A percentile compares a stretch with the other conserved stretches of the same genome.
Evolutionary conservation across 2,329 filamentous ascomycete genomes (phyloP).

Genomic region (Diaporthe citri): DNA sequence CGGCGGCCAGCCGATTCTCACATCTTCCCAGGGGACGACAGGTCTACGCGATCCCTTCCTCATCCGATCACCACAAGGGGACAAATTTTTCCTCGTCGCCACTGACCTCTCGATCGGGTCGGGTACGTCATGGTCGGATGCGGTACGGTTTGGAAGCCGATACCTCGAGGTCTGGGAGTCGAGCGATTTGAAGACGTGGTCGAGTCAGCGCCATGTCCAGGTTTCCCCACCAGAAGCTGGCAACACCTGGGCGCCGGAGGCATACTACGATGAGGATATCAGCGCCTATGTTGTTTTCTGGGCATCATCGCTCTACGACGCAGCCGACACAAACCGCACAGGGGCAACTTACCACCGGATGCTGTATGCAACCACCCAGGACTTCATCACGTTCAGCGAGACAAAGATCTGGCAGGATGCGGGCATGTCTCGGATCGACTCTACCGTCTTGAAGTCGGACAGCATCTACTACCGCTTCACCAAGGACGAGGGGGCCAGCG

Average conservation of each 20-base stretch:
- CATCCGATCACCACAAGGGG: constrained; percentile 54
- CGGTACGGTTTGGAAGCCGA: constrained; percentile 43
- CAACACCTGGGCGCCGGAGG: constrained; percentile 57
- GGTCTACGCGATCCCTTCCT: constrained; percentile 58
- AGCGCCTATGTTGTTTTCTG: constrained; percentile 52
- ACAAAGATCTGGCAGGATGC: constrained; percentile 65
- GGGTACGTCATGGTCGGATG: constrained; percentile 44
- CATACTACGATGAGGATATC: constrained; percentile 51
- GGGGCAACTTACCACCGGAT: constrained; percentile 63
- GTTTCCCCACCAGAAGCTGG: constrained; percentile 55
- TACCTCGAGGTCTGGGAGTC: constrained; percentile 57
- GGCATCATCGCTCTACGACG: constrained; percentile 59
- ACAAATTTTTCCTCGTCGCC: constrained; percentile 55
- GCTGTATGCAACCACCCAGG: constrained; percentile 63
- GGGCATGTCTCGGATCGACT: constrained; percentile 64
- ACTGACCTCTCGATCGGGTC: constrained; percentile 56
- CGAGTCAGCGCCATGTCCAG: constrained; percentile 52
- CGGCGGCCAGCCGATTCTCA: constrained; percentile 51
- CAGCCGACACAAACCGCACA: constrained; percentile 54
- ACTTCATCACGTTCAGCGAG: constrained; percentile 63
- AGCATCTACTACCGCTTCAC: constrained; percentile 64
- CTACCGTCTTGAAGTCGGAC: constrained; percentile 60
- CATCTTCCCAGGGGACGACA: constrained; percentile 53
- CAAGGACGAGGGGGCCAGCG: constrained; percentile 64
- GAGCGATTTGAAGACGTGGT: constrained; percentile 54